Conservation (phyloP, 768 basidiomycete genomes). For the Pulveroboletus sp. region DNA sequence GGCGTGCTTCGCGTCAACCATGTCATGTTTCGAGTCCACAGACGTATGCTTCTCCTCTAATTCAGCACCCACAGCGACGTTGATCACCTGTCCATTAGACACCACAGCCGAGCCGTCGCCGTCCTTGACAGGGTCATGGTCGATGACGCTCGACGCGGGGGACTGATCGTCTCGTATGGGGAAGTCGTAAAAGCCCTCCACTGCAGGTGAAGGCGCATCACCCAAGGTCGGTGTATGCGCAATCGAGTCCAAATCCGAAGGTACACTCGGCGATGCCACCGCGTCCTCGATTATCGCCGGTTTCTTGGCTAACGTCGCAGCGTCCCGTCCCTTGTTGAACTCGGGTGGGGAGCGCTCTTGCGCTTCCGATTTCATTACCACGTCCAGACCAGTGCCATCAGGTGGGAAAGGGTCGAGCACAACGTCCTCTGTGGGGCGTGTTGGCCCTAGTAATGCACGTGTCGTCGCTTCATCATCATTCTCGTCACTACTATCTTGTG, state of each 20-base stretch:
- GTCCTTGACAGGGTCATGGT: slow-evolving; percentile 21
- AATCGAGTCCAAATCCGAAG: slow-evolving; percentile 27
- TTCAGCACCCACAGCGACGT: neutral
- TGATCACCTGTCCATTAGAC: neutral
- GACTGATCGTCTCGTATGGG: slow-evolving; percentile 23
- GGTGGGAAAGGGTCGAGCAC: neutral
- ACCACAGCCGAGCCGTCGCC: neutral
- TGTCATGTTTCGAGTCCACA: neutral
- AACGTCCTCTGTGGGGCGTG: slow-evolving; percentile 1
- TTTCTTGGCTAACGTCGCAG: neutral
- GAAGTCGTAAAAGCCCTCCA: slow-evolving; percentile 24
- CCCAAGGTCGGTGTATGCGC: slow-evolving; percentile 20
- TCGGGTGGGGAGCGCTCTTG: slow-evolving; percentile 10
- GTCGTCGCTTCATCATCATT: slow-evolving; percentile 31
- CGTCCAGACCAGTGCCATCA: neutral
- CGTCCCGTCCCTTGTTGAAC: slow-evolving; percentile 1
- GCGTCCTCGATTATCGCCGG: slow-evolving; percentile 9
- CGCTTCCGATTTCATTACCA: neutral
- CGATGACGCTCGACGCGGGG: slow-evolving; percentile 27
- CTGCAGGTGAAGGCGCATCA: slow-evolving; percentile 17
- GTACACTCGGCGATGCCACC: slow-evolving; percentile 20
- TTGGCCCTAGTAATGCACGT: slow-evolving; percentile 23
- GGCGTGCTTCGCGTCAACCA: neutral
- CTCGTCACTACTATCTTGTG: slow-evolving; percentile 37
- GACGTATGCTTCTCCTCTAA: neutral